These are phyloP conservation scores for Pseudognaphalium luteoalbum DNA, from an alignment of 129 eudicot genomes.

Conservation along the genomic window DNA sequence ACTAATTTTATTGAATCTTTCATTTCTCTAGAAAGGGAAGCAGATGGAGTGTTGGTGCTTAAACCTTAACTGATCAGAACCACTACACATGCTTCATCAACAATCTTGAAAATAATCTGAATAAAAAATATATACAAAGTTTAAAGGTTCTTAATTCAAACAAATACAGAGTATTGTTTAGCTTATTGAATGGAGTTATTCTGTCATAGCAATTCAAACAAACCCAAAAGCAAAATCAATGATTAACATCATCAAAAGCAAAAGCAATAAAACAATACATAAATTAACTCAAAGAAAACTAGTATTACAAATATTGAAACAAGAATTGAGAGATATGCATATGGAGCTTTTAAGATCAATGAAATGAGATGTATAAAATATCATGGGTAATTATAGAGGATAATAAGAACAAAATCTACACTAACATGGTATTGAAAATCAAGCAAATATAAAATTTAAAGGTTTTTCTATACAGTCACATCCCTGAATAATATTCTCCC, in stretches of 20 bases:
- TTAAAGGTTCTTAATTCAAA: constrained; percentile 4
- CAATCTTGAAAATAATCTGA: constrained; percentile 8
- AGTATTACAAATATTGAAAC: not conserved
- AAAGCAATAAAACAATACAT: not conserved
- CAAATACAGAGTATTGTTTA: not conserved
- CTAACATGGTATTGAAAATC: constrained; percentile 7
- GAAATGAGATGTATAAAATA: constrained; percentile 1
- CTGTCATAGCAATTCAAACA: not conserved
- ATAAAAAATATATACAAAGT: constrained; percentile 18
- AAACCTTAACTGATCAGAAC: constrained; percentile 19
- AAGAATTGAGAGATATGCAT: not conserved
- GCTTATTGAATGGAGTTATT: not conserved
- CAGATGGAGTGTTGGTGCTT: not conserved
- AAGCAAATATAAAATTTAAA: constrained; percentile 2
- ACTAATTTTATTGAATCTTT: constrained; percentile 4
- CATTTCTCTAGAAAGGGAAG: constrained; percentile 14
- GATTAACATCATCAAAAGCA: not conserved
- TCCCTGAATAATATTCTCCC: constrained; percentile 7
- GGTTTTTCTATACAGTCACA: constrained; percentile 13
- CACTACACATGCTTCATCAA: constrained; percentile 30
- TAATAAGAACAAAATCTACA: not conserved
- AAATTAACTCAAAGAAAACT: not conserved
- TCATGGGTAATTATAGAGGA: constrained; percentile 6
- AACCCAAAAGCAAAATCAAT: not conserved
- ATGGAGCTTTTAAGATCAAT: not conserved